Base-by-base conservation (phyloP, 225 moss, liverwort and hornwort species). In the Asterella californica region DNA sequence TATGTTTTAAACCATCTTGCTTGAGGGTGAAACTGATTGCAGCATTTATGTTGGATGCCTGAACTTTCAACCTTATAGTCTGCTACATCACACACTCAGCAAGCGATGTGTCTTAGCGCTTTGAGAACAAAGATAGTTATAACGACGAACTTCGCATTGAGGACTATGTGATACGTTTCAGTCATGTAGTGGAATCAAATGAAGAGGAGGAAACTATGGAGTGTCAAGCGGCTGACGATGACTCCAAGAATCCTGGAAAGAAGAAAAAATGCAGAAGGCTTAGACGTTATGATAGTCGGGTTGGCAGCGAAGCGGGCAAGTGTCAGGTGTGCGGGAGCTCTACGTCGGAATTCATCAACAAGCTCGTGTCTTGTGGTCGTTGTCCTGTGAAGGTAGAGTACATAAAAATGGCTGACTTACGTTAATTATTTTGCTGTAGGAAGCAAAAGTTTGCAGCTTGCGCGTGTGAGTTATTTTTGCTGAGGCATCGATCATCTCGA, bases 321-420 rank as follows among this genome's bases (percentile, higher is more conserved):
- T 96, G 96, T 84, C 90, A 92, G 79, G 96, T 96, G 24, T 96
- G 96, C 84, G 94, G 90, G 81, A 91, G 90, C 68, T 88, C 84
- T 74, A 83, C 82, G 60, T 92, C 94, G 32, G 90, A 91, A 67
- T 87, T 90, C 79, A 89, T 83, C 84, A 92, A 96, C 80, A 90
- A 90, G 83, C 88, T 94, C 34, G 82, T 96, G 77, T 85, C 89
- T 79, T 96, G 96, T 84, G 80, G 87, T 70, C 87, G 90, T 15
- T 96, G 96, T 87, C 91, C 92, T 53, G 94, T 96, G 47, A 94
- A 96, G 96, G 96, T 94, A 86, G 70, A 34, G 32, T 54, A 24
- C 59, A 69, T 59, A 21, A 0, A 11, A 19, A 15, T 17, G 32
- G 4, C 80, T 32, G 47, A 55, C 32, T 49, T 70, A 22, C 54